phyloP scores from a whole-genome alignment of 176 grass and related monocot species.

The Cenchrus purpureus region DNA sequence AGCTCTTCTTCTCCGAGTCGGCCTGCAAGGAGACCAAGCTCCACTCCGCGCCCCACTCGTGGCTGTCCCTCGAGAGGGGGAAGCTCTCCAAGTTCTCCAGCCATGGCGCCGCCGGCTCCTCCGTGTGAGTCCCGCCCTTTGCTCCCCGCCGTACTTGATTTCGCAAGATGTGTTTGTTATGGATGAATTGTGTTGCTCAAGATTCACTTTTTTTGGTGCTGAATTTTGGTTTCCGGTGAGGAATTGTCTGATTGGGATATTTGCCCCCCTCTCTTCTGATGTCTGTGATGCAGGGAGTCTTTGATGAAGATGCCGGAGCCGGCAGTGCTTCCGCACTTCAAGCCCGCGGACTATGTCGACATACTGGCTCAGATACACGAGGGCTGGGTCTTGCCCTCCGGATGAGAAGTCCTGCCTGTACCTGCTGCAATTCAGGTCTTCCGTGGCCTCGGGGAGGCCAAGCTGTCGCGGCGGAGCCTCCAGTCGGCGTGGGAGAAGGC shows the following conservation, averaged over 20 bases:
- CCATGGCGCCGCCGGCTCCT: slow-evolving; percentile 62
- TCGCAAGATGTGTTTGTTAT: neutral
- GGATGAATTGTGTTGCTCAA: slow-evolving; percentile 20
- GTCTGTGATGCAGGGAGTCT: slow-evolving; percentile 63
- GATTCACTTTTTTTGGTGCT: neutral
- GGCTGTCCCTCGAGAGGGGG: slow-evolving; percentile 83
- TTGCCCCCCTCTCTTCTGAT: neutral
- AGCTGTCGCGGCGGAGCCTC: slow-evolving; percentile 79
- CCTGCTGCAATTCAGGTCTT: slow-evolving; percentile 95
- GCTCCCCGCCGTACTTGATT: neutral
- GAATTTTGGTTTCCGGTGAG: neutral
- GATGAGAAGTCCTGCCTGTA: slow-evolving; percentile 73
- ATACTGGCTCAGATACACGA: slow-evolving; percentile 90
- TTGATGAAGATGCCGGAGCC: slow-evolving; percentile 74
- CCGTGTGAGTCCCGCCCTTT: slow-evolving; percentile 70
- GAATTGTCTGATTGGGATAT: slow-evolving; percentile 6
- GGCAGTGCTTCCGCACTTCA: too few relatives aligned
- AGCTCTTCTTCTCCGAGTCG: slow-evolving; percentile 89
- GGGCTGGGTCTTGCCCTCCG: slow-evolving; percentile 69
- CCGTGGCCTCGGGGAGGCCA: slow-evolving; percentile 73
- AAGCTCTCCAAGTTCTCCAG: slow-evolving; percentile 78
- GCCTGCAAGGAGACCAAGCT: slow-evolving; percentile 88
- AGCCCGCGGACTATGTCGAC: slow-evolving; percentile 62
- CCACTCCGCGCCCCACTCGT: slow-evolving; percentile 77
- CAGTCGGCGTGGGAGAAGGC: slow-evolving; percentile 91